These are phyloP conservation scores for Ascochyta clinopodiicola DNA, from an alignment of 2,329 filamentous ascomycete species.

Conservation along the genomic window DNA sequence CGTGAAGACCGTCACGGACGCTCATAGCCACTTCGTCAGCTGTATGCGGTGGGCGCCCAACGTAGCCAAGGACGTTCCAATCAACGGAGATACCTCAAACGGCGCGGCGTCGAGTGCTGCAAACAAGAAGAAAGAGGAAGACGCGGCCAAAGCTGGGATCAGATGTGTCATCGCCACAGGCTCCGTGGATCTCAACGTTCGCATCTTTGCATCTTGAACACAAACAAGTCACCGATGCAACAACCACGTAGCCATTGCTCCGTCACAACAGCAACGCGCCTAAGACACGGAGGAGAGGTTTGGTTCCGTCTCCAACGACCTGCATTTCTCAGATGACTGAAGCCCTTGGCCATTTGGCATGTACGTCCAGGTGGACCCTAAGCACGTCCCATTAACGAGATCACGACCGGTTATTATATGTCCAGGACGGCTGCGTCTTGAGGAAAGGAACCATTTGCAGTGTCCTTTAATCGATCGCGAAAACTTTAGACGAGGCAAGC, in stretches of 20 bases:
- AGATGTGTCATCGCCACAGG: conserved; percentile 87
- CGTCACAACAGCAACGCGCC: background rate
- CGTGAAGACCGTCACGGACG: conserved; percentile 79
- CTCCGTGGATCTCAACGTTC: conserved; percentile 80
- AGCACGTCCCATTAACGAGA: background rate
- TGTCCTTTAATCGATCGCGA: background rate
- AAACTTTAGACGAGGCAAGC: background rate
- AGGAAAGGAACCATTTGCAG: background rate
- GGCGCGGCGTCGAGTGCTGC: conserved; percentile 52
- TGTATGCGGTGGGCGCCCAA: conserved; percentile 88
- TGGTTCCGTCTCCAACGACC: background rate
- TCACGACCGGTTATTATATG: background rate
- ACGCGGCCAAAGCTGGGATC: conserved; percentile 67
- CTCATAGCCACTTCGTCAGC: conserved; percentile 83
- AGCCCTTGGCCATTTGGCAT: background rate
- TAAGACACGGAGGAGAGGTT: background rate
- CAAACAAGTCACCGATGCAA: background rate
- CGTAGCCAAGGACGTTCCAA: conserved; percentile 65
- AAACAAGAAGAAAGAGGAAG: conserved; percentile 60
- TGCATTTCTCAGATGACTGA: background rate
- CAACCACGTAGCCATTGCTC: background rate
- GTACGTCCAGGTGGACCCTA: no score
- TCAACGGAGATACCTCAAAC: conserved; percentile 52
- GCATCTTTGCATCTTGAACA: conserved; percentile 72
- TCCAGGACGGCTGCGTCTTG: background rate